Conservation (phyloP, 139 green algal species). For the Coccomyxa sp. region DNA sequence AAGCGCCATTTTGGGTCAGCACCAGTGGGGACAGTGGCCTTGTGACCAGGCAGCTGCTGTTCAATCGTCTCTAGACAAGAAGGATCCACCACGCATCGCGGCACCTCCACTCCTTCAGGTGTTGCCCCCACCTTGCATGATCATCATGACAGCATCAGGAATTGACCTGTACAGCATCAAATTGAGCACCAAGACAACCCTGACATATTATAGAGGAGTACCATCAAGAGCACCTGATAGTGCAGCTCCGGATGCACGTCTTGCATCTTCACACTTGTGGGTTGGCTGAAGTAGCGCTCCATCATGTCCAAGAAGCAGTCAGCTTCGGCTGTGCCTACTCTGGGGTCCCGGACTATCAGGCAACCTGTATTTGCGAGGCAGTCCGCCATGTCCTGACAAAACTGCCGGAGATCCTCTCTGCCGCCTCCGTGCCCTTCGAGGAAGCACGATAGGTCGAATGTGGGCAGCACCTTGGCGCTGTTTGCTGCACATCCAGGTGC, state of each 20-base stretch:
- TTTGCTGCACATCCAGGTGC: too few species aligned
- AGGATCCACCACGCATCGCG: conserved; percentile 54
- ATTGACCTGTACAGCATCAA: not conserved
- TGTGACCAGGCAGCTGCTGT: conserved; percentile 30
- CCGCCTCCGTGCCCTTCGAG: conserved; percentile 2
- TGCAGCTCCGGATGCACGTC: conserved; percentile 63
- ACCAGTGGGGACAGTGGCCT: conserved; percentile 37
- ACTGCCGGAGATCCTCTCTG: conserved; percentile 3
- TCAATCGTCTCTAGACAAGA: conserved; percentile 23
- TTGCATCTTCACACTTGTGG: conserved; percentile 47
- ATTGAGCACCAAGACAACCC: not conserved
- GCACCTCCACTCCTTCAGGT: conserved; percentile 75
- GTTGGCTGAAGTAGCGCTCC: conserved; percentile 80
- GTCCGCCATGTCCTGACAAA: conserved; percentile 37
- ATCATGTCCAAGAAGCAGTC: conserved; percentile 78
- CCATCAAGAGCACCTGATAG: conserved; percentile 64
- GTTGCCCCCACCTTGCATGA: conserved; percentile 67
- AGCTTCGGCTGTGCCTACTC: conserved; percentile 55
- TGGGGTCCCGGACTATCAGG: conserved; percentile 70
- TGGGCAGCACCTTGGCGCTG: conserved; percentile 12
- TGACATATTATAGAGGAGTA: not conserved
- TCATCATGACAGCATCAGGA: not conserved
- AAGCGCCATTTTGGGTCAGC: conserved; percentile 87
- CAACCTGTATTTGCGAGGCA: conserved; percentile 43
- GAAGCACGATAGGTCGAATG: conserved; percentile 32